Conservation (phyloP, 768 basidiomycete species). For the Vishniacozyma victoriae region DNA sequence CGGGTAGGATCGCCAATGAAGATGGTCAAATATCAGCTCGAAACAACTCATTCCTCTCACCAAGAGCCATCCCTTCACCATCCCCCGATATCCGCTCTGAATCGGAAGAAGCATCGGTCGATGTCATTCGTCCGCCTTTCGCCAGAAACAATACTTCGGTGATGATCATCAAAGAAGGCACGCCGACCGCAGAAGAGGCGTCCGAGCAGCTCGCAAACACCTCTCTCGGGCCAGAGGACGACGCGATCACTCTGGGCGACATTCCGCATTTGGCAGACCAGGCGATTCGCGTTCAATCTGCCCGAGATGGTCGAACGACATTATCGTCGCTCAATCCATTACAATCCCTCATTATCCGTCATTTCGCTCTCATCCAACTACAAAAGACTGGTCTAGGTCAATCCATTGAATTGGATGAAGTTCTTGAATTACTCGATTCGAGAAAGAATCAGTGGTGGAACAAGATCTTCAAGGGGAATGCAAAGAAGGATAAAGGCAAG, state of each 20-base stretch:
- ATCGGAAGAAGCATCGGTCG: slow-evolving; percentile 19
- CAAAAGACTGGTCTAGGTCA: slow-evolving; percentile 67
- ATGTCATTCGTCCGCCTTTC: slow-evolving; percentile 62
- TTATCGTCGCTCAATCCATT: slow-evolving; percentile 77
- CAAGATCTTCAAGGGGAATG: slow-evolving; percentile 78
- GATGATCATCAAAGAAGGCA: slow-evolving; percentile 72
- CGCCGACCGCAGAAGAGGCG: slow-evolving; percentile 8
- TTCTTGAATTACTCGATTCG: slow-evolving; percentile 82
- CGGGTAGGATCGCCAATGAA: slow-evolving; percentile 75
- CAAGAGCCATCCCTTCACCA: background rate
- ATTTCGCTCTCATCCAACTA: slow-evolving; percentile 76
- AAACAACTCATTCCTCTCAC: background rate
- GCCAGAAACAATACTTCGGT: slow-evolving; percentile 77
- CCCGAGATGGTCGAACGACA: slow-evolving; percentile 62
- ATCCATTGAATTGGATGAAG: slow-evolving; percentile 73
- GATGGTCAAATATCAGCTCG: slow-evolving; percentile 44
- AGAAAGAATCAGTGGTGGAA: slow-evolving; percentile 96
- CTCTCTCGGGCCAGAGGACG: slow-evolving; percentile 53
- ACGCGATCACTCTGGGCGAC: slow-evolving; percentile 86
- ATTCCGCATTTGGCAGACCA: slow-evolving; percentile 85
- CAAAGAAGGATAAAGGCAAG: slow-evolving; percentile 70
- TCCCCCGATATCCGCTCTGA: background rate
- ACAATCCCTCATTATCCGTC: slow-evolving; percentile 85
- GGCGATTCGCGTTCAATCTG: slow-evolving; percentile 63
- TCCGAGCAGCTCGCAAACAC: background rate